Base-by-base conservation (phyloP, 805 yeast genomes). In the Yamadazyma phyllophila region DNA sequence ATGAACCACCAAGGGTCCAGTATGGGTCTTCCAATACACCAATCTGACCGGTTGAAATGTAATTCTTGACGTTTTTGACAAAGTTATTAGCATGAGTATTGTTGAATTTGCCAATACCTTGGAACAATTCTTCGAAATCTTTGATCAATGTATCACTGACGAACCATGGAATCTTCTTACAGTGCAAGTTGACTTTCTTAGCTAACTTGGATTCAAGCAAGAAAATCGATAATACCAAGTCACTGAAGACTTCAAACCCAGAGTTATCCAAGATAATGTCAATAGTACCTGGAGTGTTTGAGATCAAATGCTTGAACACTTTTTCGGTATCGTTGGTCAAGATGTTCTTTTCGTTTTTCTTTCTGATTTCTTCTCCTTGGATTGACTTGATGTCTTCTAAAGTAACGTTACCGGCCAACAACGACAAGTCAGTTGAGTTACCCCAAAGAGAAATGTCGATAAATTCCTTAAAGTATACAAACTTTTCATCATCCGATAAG, bases 371-470 rank as follows among this genome's bases (percentile, higher is more conserved):
- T 10, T 85, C 87, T 36, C 97, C 97, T 71, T 94, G 99, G 33
- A 89, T 81, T 5, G 92, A 82, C 64, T 88, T 86, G 57, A 94
- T 85, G 53, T 94, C 97, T 39, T 91, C 97, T 26, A 89, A 62
- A 2, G 74, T 60, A 7, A 90, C 81, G n/a, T 92, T 89, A 48
- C 88, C 90, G 3, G 95, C 91, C 51, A 94, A 73, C 44, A 95
- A 70, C 0, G 97, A 89, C 59, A 94, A 76, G 65, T 94, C 99
- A 3, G 97, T 88, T 14, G 98, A 97, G 65, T 94, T 94, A 24
- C 99, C 99, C 99, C 99, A 94, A 44, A 94, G 67, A 0, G 97
- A 88, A 45, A 92, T 80, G 60, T 90, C 96, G 36, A 87, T 67
- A 51, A 91, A 86, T 62, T 94, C 99, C 50, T 74, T 78, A 71